Evolutionary conservation across 1,284 basidiomycete species (phyloP).

Genomic region (Tilletiopsis washingtonensis): DNA sequence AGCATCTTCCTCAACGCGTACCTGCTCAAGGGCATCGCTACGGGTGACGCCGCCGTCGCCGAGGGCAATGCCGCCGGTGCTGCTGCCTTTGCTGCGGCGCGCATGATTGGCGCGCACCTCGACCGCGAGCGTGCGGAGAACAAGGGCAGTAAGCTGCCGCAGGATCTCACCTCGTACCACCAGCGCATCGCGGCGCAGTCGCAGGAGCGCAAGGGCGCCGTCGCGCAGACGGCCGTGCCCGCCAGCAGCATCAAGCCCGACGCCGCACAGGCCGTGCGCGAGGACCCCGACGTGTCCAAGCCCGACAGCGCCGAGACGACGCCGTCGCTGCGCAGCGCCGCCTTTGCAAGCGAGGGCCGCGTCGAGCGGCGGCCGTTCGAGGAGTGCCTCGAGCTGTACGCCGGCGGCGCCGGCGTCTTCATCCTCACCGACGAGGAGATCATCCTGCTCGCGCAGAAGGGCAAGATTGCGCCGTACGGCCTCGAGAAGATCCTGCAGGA

Average conservation of each 20-base stretch:
- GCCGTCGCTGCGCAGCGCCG: slow-evolving; percentile 18
- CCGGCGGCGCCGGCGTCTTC: slow-evolving; percentile 58
- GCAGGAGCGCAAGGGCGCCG: slow-evolving; percentile 2
- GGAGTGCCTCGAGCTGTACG: slow-evolving; percentile 76
- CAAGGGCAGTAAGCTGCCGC: background rate
- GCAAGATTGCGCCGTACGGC: slow-evolving; percentile 87
- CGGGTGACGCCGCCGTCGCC: slow-evolving; percentile 40
- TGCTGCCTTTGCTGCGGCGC: slow-evolving; percentile 45
- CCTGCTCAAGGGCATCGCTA: slow-evolving; percentile 67
- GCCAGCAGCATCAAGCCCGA: slow-evolving; percentile 16
- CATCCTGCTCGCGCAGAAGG: slow-evolving; percentile 76
- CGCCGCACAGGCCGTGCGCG: slow-evolving; percentile 10
- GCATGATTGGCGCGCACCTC: slow-evolving; percentile 44
- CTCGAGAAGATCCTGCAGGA: slow-evolving; percentile 87
- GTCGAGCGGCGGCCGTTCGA: slow-evolving; percentile 55
- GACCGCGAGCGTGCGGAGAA: slow-evolving; percentile 1
- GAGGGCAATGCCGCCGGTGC: slow-evolving; percentile 44
- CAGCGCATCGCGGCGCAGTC: background rate
- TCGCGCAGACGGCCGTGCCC: slow-evolving; percentile 12
- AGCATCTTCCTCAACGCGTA: slow-evolving; percentile 90
- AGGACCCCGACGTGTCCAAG: slow-evolving; percentile 16
- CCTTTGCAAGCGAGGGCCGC: slow-evolving; percentile 17
- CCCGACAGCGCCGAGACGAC: slow-evolving; percentile 9
- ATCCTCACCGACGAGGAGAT: slow-evolving; percentile 86
- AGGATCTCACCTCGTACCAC: slow-evolving; percentile 1